Base-by-base conservation (phyloP, 164 flowering plant species). In the Macadamia integrifolia region DNA sequence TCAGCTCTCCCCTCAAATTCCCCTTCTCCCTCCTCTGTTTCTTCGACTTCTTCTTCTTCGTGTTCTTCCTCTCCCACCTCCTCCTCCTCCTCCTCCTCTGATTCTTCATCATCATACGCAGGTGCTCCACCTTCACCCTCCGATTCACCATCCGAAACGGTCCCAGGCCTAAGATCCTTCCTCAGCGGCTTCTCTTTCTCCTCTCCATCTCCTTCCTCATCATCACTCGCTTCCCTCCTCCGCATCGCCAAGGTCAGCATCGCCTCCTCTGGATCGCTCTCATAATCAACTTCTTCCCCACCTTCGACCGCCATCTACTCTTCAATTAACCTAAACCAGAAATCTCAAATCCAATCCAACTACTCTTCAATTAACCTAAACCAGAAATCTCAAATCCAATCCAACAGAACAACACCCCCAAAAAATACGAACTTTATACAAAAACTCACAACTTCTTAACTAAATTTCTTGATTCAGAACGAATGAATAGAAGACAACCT, bases 251-350 rank as follows among this genome's bases (percentile, higher is more conserved):
- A 69, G 5, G 94, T 82, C 40, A 35, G 5, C 55, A 81, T 80
- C 60, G 78, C 80, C 72, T 87, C 96, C 78, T 95, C 99, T 1
- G 92, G 96, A 89, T 95, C 99, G 66, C 98, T 92, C 83, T 90
- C 98, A 67, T 89, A 92, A 76, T 88, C 99, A 55, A 46, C 77
- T 62, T 85, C 86, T 35, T 81, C 91, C 46, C 66, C 84, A 5
- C 64, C 86, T 17, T 57, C 23, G 23, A 23, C 74, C 66, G 55
- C 70, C 65, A 70, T 70, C 60, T 48, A 14, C 31, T 40, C 65
- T 48, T 60, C 40, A 35, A 35, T 5, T 5, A 35, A 5, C 40
- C 40, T 35, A 35, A 35, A 2, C 40, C 40, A 2, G 40, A 35
- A 23, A 35, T 35, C 40, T 35, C 40, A 35, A 23, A 35, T 35